Evolutionary conservation across 352 stramenopile species (phyloP).

Genomic region (Globisporangium radiosum): DNA sequence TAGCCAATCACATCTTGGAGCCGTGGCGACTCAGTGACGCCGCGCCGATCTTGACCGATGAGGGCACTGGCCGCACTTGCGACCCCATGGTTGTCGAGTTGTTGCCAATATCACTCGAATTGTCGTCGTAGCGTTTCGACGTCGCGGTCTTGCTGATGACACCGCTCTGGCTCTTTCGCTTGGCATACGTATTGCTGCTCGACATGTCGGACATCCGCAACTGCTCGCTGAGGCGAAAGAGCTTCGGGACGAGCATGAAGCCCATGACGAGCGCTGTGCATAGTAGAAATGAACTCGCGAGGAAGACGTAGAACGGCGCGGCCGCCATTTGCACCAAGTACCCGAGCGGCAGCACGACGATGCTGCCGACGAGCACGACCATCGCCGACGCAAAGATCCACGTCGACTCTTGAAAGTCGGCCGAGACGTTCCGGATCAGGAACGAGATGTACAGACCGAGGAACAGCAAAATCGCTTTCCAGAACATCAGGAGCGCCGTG

Average conservation of each 20-base stretch:
- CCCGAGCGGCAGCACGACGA: slow-evolving; percentile 19
- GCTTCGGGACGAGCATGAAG: slow-evolving; percentile 14
- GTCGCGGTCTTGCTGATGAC: too few relatives aligned
- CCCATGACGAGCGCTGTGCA: slow-evolving; percentile 12
- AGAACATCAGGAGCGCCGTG: slow-evolving; percentile 31
- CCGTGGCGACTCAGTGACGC: slow-evolving; percentile 1
- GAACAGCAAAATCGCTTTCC: slow-evolving; percentile 24
- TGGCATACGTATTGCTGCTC: too few relatives aligned
- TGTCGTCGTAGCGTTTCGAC: neutral
- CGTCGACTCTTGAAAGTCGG: slow-evolving; percentile 35
- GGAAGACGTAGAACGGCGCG: slow-evolving; percentile 12
- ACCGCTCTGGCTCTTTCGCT: too few relatives aligned
- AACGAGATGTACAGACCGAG: slow-evolving; percentile 17
- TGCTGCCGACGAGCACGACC: slow-evolving; percentile 14
- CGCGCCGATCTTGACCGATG: neutral
- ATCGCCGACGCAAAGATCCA: slow-evolving; percentile 26
- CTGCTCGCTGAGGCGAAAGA: slow-evolving; percentile 5
- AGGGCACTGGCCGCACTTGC: neutral
- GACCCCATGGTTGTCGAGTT: neutral
- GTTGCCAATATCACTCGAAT: neutral
- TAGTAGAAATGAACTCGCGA: slow-evolving; percentile 8
- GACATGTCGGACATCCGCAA: too few relatives aligned
- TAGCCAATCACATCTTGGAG: neutral
- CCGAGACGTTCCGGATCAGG: slow-evolving; percentile 26
- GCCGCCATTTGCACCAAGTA: slow-evolving; percentile 20